These are phyloP conservation scores for Penicillium turbatum DNA, from an alignment of 495 filamentous ascomycete genomes.

Conservation along the genomic window DNA sequence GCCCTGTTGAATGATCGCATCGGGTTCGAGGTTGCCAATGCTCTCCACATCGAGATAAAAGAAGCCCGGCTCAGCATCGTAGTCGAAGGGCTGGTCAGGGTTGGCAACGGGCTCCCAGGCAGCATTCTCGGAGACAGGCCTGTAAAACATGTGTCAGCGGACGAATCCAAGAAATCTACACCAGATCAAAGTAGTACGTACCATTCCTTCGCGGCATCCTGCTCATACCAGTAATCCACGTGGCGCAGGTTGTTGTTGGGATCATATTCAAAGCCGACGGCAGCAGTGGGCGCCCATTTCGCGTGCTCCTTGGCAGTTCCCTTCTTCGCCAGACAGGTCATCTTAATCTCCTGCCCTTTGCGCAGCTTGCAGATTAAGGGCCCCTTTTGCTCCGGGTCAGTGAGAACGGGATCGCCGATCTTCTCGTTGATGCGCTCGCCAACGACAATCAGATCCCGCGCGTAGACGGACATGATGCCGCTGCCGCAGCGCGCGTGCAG, in stretches of 20 bases:
- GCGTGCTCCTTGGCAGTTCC: constrained; percentile 98
- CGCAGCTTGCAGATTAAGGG: constrained; percentile 83
- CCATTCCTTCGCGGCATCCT: constrained; percentile 82
- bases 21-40: constrained; percentile 79
- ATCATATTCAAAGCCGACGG: constrained; percentile 96
- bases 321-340: constrained; percentile 94
- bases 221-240: constrained; percentile 90
- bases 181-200: constrained; percentile 44
- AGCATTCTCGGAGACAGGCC: constrained; percentile 82
- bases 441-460: constrained; percentile 71
- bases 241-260: constrained; percentile 90
- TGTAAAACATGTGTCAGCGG: constrained; percentile 28
- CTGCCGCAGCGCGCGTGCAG: constrained; percentile 79
- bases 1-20: constrained; percentile 79
- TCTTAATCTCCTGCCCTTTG: constrained; percentile 78
- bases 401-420: constrained; percentile 82
- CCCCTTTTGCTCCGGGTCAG: constrained; percentile 73
- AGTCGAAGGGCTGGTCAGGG: constrained; percentile 83
- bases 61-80: constrained; percentile 72
- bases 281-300: constrained; percentile 90
- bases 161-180: not conserved
- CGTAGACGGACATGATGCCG: constrained; percentile 85
- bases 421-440: constrained; percentile 60
- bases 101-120: constrained; percentile 75
- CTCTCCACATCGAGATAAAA: constrained; percentile 95